Evolutionary conservation across 2,329 filamentous ascomycete genomes (phyloP), one percentile per base, ranked within the genome.

Genomic region (Sordariomycetes sp.): DNA sequence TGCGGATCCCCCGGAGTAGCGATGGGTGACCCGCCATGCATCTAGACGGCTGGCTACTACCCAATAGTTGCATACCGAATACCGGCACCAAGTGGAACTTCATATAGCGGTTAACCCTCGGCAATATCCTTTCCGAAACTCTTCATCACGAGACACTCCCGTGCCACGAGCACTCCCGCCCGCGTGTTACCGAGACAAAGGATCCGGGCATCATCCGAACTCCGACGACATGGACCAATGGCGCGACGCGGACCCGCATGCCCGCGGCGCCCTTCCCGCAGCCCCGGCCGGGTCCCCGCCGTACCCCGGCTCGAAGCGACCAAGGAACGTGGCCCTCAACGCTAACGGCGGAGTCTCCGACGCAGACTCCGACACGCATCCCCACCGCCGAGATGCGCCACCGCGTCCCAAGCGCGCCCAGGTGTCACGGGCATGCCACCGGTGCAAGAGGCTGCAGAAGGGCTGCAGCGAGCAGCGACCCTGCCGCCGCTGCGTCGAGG

Each of bases 401-500:
- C 24, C 53, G 24, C 53, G 53, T 4, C 57, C 62, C 53, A 74
- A 74, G 62, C 65, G 72, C 24, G 64, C 66, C 22, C 73, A 75
- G 59, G 74, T 76, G 8, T 70, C 73, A 10, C 65, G 70, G 32
- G 74, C 74, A 8, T 76, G 74, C 57, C 67, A 68, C 34, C 65
- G 74, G 24, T 76, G 74, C 64, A 72, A 72, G 60, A 66, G 64
- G 20, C 65, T 75, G 13, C 70, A 73, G 34, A 67, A 73, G 35
- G 73, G 72, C 1, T 76, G 74, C 61, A 75, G 69, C 63, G 72
- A 76, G 62, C 69, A 66, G 54, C 65, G 74, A 51, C 74, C 74
- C 12, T 76, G 74, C 63, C 67, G 66, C 56, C 64, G 74, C 55
- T 76, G 74, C 63, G 61, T 69, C 58, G 68, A 69, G 42, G 70